These are phyloP conservation scores for Trichoderma virens DNA, from an alignment of 495 filamentous ascomycete genomes.

Conservation along the genomic window DNA sequence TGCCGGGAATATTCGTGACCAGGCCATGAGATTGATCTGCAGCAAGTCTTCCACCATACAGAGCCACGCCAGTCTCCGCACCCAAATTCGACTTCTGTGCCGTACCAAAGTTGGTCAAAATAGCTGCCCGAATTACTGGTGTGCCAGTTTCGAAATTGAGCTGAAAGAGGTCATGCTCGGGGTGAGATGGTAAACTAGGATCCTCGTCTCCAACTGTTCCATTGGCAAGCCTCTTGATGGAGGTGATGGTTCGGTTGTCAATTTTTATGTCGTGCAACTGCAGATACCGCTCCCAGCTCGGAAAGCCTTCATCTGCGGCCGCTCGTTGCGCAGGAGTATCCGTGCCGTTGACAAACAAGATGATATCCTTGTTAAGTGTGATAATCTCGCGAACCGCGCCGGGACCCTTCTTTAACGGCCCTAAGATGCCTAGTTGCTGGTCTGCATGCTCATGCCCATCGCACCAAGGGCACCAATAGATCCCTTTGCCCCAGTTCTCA, in stretches of 20 bases:
- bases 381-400: constrained; percentile 14
- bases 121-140: constrained; percentile 28
- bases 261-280: constrained; percentile 18
- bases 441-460: constrained; percentile 25
- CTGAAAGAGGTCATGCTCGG: constrained; percentile 43
- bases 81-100: constrained; percentile 27
- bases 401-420: constrained; percentile 21
- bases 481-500: constrained; percentile 33
- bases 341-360: constrained; percentile 22
- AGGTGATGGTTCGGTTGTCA: constrained; percentile 46
- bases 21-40: constrained; percentile 31
- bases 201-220: constrained; percentile 31
- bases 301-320: not conserved
- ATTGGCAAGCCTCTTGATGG: constrained; percentile 39
- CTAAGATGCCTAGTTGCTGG: constrained; percentile 21
- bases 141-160: constrained; percentile 44
- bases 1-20: constrained; percentile 16
- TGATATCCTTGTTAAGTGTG: constrained; percentile 15
- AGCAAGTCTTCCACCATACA: constrained; percentile 38
- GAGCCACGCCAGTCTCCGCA: constrained; percentile 32
- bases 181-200: constrained; percentile 26
- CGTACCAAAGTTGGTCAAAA: constrained; percentile 15
- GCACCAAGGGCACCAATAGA: constrained; percentile 31
- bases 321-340: constrained; percentile 15
- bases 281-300: constrained; percentile 14